Conservation (phyloP, 2,329 filamentous ascomycete species). For the Fusarium sp. region DNA sequence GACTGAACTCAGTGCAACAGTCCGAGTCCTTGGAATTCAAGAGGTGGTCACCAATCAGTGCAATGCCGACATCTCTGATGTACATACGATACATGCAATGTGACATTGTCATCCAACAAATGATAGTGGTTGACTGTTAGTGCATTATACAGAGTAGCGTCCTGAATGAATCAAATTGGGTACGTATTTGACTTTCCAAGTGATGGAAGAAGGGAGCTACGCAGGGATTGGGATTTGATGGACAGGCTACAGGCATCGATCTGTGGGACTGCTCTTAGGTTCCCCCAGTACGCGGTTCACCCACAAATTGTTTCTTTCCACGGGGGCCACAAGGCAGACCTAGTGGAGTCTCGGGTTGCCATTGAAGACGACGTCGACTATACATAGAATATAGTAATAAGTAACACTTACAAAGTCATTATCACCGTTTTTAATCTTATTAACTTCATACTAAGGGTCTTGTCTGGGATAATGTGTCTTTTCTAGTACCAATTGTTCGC, state of each 20-base stretch:
- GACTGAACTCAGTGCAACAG: constrained; percentile 9
- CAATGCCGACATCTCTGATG: constrained; percentile 11
- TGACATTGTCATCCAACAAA: background rate
- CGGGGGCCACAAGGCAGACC: background rate
- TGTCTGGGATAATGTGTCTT: background rate
- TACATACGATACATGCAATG: background rate
- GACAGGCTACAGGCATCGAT: constrained; percentile 11
- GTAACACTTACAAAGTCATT: background rate
- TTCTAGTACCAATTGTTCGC: background rate
- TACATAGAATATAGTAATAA: background rate
- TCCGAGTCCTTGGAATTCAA: background rate
- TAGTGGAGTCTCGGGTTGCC: constrained; percentile 1
- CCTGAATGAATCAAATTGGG: constrained; percentile 7
- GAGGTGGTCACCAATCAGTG: constrained; percentile 15
- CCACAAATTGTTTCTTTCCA: constrained; percentile 35
- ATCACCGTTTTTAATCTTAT: constrained; percentile 3
- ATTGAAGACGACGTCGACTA: background rate
- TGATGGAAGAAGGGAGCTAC: constrained; percentile 3
- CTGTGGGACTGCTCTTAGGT: constrained; percentile 5
- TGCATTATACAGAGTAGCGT: constrained; percentile 1
- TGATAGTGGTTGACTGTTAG: background rate
- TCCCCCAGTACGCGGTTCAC: constrained; percentile 10
- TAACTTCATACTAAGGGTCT: background rate
- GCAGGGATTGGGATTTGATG: constrained; percentile 11
- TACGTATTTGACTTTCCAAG: background rate